phyloP scores from a whole-genome alignment of 1,139 yeast genomes.

The Saccharomycopsis crataegensis region DNA sequence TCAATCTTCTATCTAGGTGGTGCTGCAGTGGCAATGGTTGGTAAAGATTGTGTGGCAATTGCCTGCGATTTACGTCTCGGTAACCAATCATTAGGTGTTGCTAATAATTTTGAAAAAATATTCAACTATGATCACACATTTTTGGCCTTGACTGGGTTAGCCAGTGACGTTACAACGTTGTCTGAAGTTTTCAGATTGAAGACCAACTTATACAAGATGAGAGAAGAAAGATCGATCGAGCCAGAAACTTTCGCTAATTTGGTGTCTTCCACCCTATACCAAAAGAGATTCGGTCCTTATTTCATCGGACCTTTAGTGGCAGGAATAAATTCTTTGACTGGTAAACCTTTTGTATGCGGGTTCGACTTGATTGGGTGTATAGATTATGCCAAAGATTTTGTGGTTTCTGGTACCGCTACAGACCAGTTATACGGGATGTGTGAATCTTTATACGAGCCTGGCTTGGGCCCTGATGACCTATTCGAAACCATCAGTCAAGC shows the following conservation, averaged over 20 bases:
- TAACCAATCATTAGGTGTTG: constrained; percentile 83
- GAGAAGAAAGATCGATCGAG: constrained; percentile 88
- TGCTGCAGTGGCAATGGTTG: constrained; percentile 96
- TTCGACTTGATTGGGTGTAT: constrained; percentile 96
- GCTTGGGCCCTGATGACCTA: constrained; percentile 87
- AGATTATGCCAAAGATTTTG: constrained; percentile 90
- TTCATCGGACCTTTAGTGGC: constrained; percentile 97
- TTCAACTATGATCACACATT: constrained; percentile 80
- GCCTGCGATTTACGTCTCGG: constrained; percentile 95
- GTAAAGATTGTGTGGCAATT: constrained; percentile 96
- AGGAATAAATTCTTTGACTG: constrained; percentile 76
- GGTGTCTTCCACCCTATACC: constrained; percentile 84
- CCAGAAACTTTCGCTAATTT: constrained; percentile 92
- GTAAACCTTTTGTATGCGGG: constrained; percentile 87
- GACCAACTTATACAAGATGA: constrained; percentile 80
- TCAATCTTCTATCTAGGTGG: constrained; percentile 46
- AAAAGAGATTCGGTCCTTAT: constrained; percentile 92
- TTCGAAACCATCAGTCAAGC: constrained; percentile 97
- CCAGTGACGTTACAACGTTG: constrained; percentile 86
- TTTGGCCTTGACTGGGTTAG: constrained; percentile 90
- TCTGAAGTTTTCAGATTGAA: constrained; percentile 74
- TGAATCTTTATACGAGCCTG: constrained; percentile 92
- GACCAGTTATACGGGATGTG: constrained; percentile 99
- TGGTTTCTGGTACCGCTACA: constrained; percentile 94
- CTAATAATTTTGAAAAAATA: constrained; percentile 89